Conservation (phyloP, 1,284 basidiomycete genomes). For the Rhodofomes roseus region DNA sequence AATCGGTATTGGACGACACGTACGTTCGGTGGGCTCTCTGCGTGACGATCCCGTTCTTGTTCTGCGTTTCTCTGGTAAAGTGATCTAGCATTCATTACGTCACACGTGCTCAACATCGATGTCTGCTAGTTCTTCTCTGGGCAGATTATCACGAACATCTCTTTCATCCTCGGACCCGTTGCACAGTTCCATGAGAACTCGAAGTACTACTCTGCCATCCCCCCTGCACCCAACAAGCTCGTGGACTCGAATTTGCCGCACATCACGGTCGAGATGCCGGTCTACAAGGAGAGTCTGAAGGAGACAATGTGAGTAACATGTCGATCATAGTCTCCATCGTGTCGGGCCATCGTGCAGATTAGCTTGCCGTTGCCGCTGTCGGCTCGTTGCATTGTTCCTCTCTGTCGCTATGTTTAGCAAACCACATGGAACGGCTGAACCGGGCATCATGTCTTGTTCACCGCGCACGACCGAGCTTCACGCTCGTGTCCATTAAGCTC, state of each 20-base stretch:
- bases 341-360: neutral
- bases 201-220: slow-evolving; percentile 64
- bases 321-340: neutral
- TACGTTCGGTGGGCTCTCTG: slow-evolving; percentile 63
- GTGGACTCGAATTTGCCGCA: slow-evolving; percentile 64
- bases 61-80: slow-evolving; percentile 70
- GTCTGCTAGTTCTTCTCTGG: slow-evolving; percentile 54
- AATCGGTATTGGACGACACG: slow-evolving; percentile 64
- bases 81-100: slow-evolving; percentile 7
- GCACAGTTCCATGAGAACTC: slow-evolving; percentile 75
- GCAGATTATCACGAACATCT: slow-evolving; percentile 57
- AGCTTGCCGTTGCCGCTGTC: neutral
- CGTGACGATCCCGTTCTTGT: slow-evolving; percentile 61
- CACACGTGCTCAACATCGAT: neutral
- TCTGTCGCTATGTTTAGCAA: neutral
- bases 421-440: slow-evolving; percentile 1
- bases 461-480: neutral
- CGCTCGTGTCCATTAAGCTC: neutral
- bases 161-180: slow-evolving; percentile 66
- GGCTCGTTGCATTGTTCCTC: neutral
- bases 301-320: slow-evolving; percentile 58
- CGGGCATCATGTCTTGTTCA: neutral
- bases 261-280: slow-evolving; percentile 75
- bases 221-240: slow-evolving; percentile 55
- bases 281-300: slow-evolving; percentile 74